Percentiles rank a stretch among this genome's conserved stretches.
Evolutionary conservation across 441 rosid genomes (phyloP).

Genomic region (Viola pubescens): DNA sequence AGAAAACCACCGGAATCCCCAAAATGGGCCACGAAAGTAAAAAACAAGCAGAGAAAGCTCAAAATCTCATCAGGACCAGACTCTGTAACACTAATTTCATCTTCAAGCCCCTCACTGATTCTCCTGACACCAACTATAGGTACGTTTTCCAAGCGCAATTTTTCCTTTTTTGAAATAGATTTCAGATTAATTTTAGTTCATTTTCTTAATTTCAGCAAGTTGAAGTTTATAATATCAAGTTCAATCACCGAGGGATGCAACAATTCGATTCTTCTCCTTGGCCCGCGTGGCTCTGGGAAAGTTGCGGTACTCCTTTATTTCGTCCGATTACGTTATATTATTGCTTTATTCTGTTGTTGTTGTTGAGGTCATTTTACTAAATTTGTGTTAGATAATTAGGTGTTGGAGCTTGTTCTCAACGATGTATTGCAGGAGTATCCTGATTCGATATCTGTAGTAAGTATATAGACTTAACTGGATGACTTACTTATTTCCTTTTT

Average conservation of each 20-base stretch:
- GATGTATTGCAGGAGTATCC: slow-evolving; percentile 66
- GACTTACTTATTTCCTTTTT: slow-evolving; percentile 1
- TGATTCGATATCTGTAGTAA: slow-evolving; percentile 67
- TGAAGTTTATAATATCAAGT: slow-evolving; percentile 67
- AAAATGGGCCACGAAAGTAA: slow-evolving; percentile 34
- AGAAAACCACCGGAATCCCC: not conserved
- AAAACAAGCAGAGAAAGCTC: slow-evolving; percentile 41
- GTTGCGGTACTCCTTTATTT: slow-evolving; percentile 39
- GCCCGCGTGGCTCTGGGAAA: slow-evolving; percentile 97
- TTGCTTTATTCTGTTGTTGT: not conserved
- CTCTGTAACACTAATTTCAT: slow-evolving; percentile 61
- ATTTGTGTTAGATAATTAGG: slow-evolving; percentile 32
- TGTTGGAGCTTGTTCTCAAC: slow-evolving; percentile 69
- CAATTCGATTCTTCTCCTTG: slow-evolving; percentile 85
- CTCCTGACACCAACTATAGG: slow-evolving; percentile 84
- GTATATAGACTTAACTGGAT: slow-evolving; percentile 11
- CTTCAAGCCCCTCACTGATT: slow-evolving; percentile 49
- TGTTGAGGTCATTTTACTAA: not conserved
- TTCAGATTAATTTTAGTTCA: not conserved
- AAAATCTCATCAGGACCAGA: slow-evolving; percentile 54
- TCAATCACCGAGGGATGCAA: slow-evolving; percentile 80
- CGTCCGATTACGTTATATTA: not conserved
- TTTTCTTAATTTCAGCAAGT: slow-evolving; percentile 37
- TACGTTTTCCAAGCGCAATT: slow-evolving; percentile 13
- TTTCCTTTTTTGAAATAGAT: not conserved